Conservation (phyloP, 768 basidiomycete genomes). For the Kwoniella dejecticola region DNA sequence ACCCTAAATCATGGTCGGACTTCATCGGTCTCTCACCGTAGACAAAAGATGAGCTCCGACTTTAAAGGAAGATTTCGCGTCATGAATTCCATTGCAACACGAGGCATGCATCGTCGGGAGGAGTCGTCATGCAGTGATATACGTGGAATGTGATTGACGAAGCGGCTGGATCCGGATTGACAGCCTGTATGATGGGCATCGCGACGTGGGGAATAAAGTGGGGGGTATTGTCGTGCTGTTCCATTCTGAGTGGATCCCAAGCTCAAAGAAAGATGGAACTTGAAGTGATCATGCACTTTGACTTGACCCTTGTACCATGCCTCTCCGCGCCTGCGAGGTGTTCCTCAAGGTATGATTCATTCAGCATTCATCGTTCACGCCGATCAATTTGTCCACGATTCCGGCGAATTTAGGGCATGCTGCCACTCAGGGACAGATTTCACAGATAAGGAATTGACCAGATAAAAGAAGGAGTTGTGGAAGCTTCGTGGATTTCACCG, state of each 20-base stretch:
- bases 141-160: not conserved
- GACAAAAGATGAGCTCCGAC: not conserved
- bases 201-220: too few relatives aligned
- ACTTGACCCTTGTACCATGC: too few relatives aligned
- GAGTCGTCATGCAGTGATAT: not conserved
- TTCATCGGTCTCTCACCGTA: slow-evolving; percentile 7
- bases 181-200: too few relatives aligned
- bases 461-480: not conserved
- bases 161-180: too few relatives aligned
- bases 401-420: slow-evolving; percentile 5
- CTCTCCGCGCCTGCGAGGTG: not conserved
- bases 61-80: slow-evolving; percentile 3
- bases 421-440: slow-evolving; percentile 2
- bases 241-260: too few relatives aligned
- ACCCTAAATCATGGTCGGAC: slow-evolving; percentile 2
- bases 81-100: not conserved
- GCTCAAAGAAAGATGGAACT: too few relatives aligned
- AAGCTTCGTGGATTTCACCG: not conserved
- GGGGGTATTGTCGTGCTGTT: too few relatives aligned
- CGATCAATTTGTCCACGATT: too few relatives aligned
- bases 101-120: not conserved
- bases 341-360: too few relatives aligned
- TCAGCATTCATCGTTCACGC: too few relatives aligned
- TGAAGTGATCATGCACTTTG: too few relatives aligned
- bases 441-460: slow-evolving; percentile 3